Conservation (phyloP, 257 asterid species). For the Solanum okadae region DNA sequence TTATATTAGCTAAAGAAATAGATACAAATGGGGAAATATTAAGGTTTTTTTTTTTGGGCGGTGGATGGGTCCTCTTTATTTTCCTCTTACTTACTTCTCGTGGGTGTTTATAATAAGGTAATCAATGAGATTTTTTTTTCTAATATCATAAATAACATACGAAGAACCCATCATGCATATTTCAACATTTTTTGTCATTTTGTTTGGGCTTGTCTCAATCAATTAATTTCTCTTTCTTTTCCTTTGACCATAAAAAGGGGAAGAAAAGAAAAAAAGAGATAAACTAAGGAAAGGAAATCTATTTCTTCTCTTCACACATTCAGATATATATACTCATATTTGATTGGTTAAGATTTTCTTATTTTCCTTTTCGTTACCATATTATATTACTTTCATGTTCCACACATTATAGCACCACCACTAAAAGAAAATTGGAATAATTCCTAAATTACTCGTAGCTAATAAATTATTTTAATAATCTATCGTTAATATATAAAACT, state of each 20-base stretch:
- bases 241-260: neutral
- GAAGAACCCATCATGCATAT: neutral
- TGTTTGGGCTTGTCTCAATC: neutral
- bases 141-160: neutral
- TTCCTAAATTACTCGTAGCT: neutral
- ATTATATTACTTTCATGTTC: neutral
- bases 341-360: slow-evolving; percentile 5
- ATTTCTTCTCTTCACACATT: neutral
- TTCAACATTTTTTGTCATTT: neutral
- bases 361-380: neutral
- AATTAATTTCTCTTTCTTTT: neutral
- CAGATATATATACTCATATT: neutral
- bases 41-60: neutral
- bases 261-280: neutral
- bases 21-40: neutral
- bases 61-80: slow-evolving; percentile 1
- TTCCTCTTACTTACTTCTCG: neutral
- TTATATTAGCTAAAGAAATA: neutral
- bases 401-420: neutral
- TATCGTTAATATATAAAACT: too few relatives aligned
- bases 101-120: neutral
- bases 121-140: neutral
- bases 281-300: neutral
- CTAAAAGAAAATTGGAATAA: neutral
- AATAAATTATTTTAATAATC: too few relatives aligned